Evolutionary conservation across 352 stramenopile genomes (phyloP), one percentile per base, ranked within the genome.

Genomic region (Globisporangium cederbergense): DNA sequence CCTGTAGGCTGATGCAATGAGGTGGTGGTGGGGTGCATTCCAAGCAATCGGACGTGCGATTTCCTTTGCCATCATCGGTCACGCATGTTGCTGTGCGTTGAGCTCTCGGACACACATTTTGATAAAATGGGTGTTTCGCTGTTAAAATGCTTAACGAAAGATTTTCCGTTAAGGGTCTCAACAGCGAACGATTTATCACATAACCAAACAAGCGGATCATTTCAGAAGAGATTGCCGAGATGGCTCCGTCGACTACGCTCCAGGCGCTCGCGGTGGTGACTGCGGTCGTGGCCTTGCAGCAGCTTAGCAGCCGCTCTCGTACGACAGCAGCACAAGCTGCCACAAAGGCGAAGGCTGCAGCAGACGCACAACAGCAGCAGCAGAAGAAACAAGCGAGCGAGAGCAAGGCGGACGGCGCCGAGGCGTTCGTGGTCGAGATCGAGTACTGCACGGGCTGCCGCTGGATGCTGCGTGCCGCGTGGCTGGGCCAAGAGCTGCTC

Each of bases 401-500:
- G 5, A 2, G 14, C 49, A 14, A 56, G 16, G 4, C 30, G 18
- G 42, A 67, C 32, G 10, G 51, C 8, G 66, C 79, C 58, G 66
- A 81, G 57, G 66, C 67, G 9, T 91, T 74, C 55, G 72, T 87
- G 18, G 79, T 94, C n/a, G 83, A 94, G 72, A 98, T 98, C 62
- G 79, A 91, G 61, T 98, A 98, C 74, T 98, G 92, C 68, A 95
- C 84, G 14, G 86, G 88, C 47, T 98, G 91, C 47, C 82, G 81
- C 60, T 98, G 91, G 90, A 84, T 97, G 75, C 77, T 98, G 36
- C 86, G 92, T 47, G 79, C 85, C 10, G 85, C 79, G 50, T 98
- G 90, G 78, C 85, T 97, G 67, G 90, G 82, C 25, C 89, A 97
- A 65, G 94, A 98, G 74, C 74, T 98, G 36, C 78, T 98, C 36